phyloP scores from a whole-genome alignment of 345 rosid genomes.

The Gossypium stocksii region DNA sequence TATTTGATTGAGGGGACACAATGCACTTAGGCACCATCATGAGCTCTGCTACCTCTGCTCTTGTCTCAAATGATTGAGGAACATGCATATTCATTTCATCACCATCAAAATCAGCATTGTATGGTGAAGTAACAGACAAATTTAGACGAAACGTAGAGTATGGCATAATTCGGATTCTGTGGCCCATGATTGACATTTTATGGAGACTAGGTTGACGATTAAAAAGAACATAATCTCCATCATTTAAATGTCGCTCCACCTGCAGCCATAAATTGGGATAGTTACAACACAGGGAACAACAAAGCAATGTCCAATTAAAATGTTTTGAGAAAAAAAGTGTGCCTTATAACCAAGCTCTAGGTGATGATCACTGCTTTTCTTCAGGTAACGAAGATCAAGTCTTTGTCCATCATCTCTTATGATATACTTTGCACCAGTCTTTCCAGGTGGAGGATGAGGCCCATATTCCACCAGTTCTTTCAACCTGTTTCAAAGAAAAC shows the following conservation, averaged over 20 bases:
- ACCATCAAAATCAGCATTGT: conserved; percentile 99
- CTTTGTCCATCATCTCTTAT: conserved; percentile 97
- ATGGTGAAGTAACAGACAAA: conserved; percentile 94
- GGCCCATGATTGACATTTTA: conserved; percentile 99
- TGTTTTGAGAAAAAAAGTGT: not conserved
- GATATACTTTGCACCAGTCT: conserved; percentile 92
- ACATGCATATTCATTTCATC: conserved; percentile 99
- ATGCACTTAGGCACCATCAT: conserved; percentile 99
- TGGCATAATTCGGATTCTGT: conserved; percentile 93
- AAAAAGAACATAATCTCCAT: conserved; percentile 90
- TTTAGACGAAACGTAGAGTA: conserved; percentile 91
- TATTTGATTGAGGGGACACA: conserved; percentile 94
- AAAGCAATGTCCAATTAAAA: not conserved
- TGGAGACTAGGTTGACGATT: conserved; percentile 98
- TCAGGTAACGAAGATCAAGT: conserved; percentile 92
- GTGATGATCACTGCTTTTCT: conserved; percentile 98
- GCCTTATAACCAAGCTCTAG: conserved; percentile 95
- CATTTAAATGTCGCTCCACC: conserved; percentile 88
- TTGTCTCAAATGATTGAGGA: conserved; percentile 91
- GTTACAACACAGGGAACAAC: not conserved
- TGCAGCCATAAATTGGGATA: not conserved
- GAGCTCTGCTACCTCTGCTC: conserved; percentile 93
- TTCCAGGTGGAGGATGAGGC: conserved; percentile 96
- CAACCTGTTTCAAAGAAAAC: conserved; percentile 38
- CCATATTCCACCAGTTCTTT: conserved; percentile 96